These are phyloP conservation scores for Kitagawia praeruptora DNA, from an alignment of 129 eudicot genomes.

Conservation along the genomic window DNA sequence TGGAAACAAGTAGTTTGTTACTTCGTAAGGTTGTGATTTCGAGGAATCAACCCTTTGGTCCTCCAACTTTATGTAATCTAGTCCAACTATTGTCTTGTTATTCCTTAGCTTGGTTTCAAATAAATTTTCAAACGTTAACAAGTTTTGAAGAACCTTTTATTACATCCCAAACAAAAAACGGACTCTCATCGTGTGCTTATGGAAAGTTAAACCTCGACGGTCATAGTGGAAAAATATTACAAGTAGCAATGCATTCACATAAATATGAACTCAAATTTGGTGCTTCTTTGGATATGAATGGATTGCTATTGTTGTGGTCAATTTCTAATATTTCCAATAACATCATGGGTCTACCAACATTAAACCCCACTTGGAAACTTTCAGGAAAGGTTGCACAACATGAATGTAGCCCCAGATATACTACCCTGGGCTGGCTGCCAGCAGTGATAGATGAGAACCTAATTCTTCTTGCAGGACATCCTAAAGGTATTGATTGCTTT, in stretches of 20 bases:
- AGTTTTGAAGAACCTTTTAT: conserved; percentile 16
- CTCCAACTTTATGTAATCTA: conserved; percentile 62
- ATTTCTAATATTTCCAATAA: conserved; percentile 33
- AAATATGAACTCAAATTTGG: conserved; percentile 39
- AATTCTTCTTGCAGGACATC: conserved; percentile 67
- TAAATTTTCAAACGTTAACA: conserved; percentile 32
- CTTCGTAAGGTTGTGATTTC: conserved; percentile 52
- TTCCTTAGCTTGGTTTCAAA: conserved; percentile 50
- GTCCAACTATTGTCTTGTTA: conserved; percentile 48
- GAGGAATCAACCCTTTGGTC: conserved; percentile 59
- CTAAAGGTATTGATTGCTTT: conserved; percentile 52
- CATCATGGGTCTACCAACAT: conserved; percentile 44
- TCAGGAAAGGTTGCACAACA: conserved; percentile 33
- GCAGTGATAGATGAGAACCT: conserved; percentile 31
- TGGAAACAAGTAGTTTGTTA: conserved; percentile 28
- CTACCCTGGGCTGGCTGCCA: conserved; percentile 69
- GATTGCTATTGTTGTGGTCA: conserved; percentile 73
- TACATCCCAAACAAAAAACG: conserved; percentile 13
- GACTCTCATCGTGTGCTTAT: conserved; percentile 25
- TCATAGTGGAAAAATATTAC: conserved; percentile 63
- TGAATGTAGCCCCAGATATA: conserved; percentile 37
- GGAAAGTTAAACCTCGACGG: conserved; percentile 52
- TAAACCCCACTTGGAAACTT: conserved; percentile 53
- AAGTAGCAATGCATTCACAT: conserved; percentile 61
- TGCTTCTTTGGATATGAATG: conserved; percentile 67